Conservation (phyloP, 352 stramenopile genomes). For the Phytophthora kernoviae region DNA sequence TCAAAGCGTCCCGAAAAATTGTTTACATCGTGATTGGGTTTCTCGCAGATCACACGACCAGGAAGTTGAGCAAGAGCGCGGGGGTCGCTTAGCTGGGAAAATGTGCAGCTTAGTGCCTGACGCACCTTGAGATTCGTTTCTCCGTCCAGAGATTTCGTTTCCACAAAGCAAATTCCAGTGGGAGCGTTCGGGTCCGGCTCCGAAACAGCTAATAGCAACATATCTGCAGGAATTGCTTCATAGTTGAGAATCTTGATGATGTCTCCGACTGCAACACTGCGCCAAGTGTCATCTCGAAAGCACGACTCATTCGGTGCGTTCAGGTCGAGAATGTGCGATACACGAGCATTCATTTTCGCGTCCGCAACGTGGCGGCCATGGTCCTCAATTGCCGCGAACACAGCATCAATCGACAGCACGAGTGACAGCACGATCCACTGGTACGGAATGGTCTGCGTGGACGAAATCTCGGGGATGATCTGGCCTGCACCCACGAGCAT, state of each 20-base stretch:
- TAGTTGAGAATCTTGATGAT: conserved; percentile 90
- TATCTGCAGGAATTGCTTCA: conserved; percentile 82
- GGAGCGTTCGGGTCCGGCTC: conserved; percentile 65
- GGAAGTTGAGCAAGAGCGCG: conserved; percentile 66
- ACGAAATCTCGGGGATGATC: conserved; percentile 86
- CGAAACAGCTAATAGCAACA: conserved; percentile 76
- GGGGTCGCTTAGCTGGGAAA: conserved; percentile 80
- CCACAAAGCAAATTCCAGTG: conserved; percentile 84
- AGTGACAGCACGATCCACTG: conserved; percentile 87
- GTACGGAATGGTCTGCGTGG: conserved; percentile 83
- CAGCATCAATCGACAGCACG: conserved; percentile 83
- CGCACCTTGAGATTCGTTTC: conserved; percentile 90
- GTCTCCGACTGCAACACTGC: conserved; percentile 72
- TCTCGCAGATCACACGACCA: conserved; percentile 73
- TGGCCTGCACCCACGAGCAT: conserved; percentile 86
- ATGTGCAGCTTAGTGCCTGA: conserved; percentile 81
- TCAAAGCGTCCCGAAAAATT: conserved; percentile 82
- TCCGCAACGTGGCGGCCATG: conserved; percentile 76
- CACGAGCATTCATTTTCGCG: conserved; percentile 80
- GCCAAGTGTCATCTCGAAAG: conserved; percentile 68
- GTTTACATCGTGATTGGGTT: conserved; percentile 90
- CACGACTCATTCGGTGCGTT: conserved; percentile 25
- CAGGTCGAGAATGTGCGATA: conserved; percentile 68
- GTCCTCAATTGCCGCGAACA: conserved; percentile 89
- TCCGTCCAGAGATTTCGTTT: conserved; percentile 88